Conservation (phyloP, 2,329 filamentous ascomycete species). For the Diaporthe aspalathi region DNA sequence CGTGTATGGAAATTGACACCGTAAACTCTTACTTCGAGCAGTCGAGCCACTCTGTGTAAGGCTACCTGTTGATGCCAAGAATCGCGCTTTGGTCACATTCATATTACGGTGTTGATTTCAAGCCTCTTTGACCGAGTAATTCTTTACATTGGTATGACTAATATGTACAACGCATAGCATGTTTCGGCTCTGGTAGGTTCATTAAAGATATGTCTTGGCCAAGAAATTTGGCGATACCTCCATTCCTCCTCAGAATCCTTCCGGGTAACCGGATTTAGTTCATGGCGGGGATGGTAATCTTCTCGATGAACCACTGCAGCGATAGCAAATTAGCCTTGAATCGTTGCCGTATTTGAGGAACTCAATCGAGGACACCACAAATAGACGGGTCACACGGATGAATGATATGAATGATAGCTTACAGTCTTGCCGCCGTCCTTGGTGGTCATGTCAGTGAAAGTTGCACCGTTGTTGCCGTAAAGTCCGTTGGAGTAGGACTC, state of each 20-base stretch:
- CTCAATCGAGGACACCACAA: too few relatives aligned
- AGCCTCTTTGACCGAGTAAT: background rate
- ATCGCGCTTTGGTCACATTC: too few relatives aligned
- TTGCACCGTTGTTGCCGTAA: constrained; percentile 24
- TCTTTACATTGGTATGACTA: background rate
- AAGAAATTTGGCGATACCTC: background rate
- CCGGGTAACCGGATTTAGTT: background rate
- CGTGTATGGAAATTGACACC: too few relatives aligned
- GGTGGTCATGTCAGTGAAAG: constrained; percentile 13
- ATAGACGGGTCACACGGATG: too few relatives aligned
- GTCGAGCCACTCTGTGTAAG: too few relatives aligned
- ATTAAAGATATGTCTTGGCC: background rate
- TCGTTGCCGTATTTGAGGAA: too few relatives aligned
- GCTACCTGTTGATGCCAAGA: too few relatives aligned
- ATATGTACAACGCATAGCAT: background rate
- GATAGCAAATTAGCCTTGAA: background rate
- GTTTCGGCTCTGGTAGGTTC: too few relatives aligned
- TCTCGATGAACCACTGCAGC: constrained; percentile 37
- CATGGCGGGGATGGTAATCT: constrained; percentile 36
- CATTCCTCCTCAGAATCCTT: background rate
- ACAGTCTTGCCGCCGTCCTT: constrained; percentile 35
- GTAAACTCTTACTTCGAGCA: too few relatives aligned
- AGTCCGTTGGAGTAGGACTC: constrained; percentile 8
- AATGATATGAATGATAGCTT: background rate
- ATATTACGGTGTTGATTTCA: too few relatives aligned